A percentile compares a stretch with the other conserved stretches of the same genome.
These are phyloP conservation scores for Perkinsus marinus DNA, from an alignment of 169 alveolate genomes.

Conservation along the genomic window DNA sequence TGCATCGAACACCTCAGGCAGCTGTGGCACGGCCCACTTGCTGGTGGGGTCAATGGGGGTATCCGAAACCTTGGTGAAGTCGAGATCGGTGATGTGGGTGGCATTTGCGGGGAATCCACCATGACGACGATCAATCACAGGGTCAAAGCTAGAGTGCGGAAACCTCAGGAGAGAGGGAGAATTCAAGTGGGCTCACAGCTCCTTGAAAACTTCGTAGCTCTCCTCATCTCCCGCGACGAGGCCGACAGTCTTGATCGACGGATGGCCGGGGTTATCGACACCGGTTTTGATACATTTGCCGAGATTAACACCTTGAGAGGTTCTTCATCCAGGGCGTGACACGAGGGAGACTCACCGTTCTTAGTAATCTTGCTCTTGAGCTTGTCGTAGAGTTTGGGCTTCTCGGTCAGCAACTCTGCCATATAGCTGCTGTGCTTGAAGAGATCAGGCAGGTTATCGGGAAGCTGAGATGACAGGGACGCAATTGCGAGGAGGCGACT, in stretches of 20 bases:
- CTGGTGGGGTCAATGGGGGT: slow-evolving; percentile 3
- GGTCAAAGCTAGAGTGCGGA: slow-evolving; percentile 1
- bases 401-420: neutral
- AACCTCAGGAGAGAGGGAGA: neutral
- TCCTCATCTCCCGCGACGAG: slow-evolving; percentile 21
- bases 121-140: slow-evolving; percentile 7
- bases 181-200: neutral
- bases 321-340: neutral
- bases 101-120: neutral
- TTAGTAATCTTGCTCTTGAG: neutral
- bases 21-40: slow-evolving; percentile 7
- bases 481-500: neutral
- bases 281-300: slow-evolving; percentile 15
- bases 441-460: slow-evolving; percentile 4
- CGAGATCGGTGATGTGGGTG: slow-evolving; percentile 24
- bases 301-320: neutral
- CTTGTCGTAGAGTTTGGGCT: slow-evolving; percentile 6
- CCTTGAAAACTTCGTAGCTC: slow-evolving; percentile 4
- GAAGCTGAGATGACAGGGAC: neutral
- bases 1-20: neutral
- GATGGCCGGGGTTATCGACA: slow-evolving; percentile 24
- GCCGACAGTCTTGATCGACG: slow-evolving; percentile 3
- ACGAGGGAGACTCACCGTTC: neutral
- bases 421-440: slow-evolving; percentile 3
- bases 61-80: slow-evolving; percentile 5